phyloP scores from a whole-genome alignment of 495 filamentous ascomycete genomes.

The Trichocladium uniseriatum region DNA sequence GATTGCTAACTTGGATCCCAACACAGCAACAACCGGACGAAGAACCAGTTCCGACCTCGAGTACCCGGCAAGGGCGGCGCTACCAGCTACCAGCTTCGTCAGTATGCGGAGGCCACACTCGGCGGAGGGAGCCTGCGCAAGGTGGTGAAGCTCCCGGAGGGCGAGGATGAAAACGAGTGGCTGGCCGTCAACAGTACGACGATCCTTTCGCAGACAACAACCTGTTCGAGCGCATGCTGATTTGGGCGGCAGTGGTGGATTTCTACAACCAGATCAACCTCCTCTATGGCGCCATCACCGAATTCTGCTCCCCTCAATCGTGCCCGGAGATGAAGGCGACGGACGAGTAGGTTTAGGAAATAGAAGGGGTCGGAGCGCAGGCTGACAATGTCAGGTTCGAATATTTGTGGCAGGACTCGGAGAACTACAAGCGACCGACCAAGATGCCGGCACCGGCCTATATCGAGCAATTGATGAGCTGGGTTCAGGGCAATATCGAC shows the following conservation, averaged over 20 bases:
- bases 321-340: constrained; percentile 99
- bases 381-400: constrained; percentile 59
- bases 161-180: constrained; percentile 96
- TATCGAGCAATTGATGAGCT: constrained; percentile 93
- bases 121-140: constrained; percentile 92
- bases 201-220: not conserved
- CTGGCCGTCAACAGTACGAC: constrained; percentile 81
- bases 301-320: constrained; percentile 93
- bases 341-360: constrained; percentile 61
- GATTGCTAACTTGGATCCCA: constrained; percentile 19
- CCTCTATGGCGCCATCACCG: constrained; percentile 95
- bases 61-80: constrained; percentile 74
- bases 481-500: constrained; percentile 92
- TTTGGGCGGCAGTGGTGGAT: constrained; percentile 65
- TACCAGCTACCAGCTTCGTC: constrained; percentile 88
- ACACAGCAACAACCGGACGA: constrained; percentile 74
- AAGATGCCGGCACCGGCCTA: constrained; percentile 97
- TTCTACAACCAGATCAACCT: constrained; percentile 99
- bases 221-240: constrained; percentile 4
- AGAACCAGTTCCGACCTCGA: constrained; percentile 86
- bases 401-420: constrained; percentile 95
- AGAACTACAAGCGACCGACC: constrained; percentile 87
- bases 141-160: constrained; percentile 92
- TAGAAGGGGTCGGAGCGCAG: not conserved
- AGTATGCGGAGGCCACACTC: constrained; percentile 95